These are phyloP conservation scores for Alternaria sp. DNA, from an alignment of 2,329 filamentous ascomycete species.

Conservation along the genomic window DNA sequence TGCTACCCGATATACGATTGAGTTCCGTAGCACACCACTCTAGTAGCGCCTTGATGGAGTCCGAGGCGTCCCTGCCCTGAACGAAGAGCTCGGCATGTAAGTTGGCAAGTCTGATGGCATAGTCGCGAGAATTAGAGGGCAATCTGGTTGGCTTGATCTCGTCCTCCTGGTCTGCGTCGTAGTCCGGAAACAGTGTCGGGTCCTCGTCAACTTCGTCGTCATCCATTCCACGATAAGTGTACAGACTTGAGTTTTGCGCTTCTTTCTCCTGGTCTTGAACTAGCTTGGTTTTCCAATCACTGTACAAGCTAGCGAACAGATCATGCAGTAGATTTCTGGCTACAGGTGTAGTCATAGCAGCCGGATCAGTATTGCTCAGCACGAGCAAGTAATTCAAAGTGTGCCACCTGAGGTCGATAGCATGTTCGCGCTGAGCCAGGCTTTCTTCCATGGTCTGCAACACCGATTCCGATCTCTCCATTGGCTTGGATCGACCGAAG, in stretches of 20 bases:
- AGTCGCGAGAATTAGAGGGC: slow-evolving; percentile 41
- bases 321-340: slow-evolving; percentile 63
- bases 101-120: slow-evolving; percentile 44
- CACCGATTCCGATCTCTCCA: slow-evolving; percentile 26
- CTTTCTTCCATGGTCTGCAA: slow-evolving; percentile 29
- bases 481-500: slow-evolving; percentile 32
- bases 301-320: slow-evolving; percentile 76
- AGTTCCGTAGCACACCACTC: slow-evolving; percentile 43
- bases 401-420: slow-evolving; percentile 49
- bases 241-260: slow-evolving; percentile 77
- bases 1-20: slow-evolving; percentile 36
- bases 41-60: slow-evolving; percentile 38
- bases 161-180: slow-evolving; percentile 61
- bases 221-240: slow-evolving; percentile 82
- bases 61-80: slow-evolving; percentile 23
- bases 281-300: slow-evolving; percentile 81
- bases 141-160: slow-evolving; percentile 34
- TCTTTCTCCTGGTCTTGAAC: slow-evolving; percentile 78
- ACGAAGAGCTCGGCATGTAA: slow-evolving; percentile 47
- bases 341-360: slow-evolving; percentile 15
- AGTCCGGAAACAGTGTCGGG: slow-evolving; percentile 81
- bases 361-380: slow-evolving; percentile 36
- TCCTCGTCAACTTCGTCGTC: slow-evolving; percentile 81
- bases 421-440: slow-evolving; percentile 29
- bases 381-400: slow-evolving; percentile 39